Evolutionary conservation across 805 yeast species (phyloP), one percentile per base, ranked within the genome.

Genomic region (Lipomyces yamadae): DNA sequence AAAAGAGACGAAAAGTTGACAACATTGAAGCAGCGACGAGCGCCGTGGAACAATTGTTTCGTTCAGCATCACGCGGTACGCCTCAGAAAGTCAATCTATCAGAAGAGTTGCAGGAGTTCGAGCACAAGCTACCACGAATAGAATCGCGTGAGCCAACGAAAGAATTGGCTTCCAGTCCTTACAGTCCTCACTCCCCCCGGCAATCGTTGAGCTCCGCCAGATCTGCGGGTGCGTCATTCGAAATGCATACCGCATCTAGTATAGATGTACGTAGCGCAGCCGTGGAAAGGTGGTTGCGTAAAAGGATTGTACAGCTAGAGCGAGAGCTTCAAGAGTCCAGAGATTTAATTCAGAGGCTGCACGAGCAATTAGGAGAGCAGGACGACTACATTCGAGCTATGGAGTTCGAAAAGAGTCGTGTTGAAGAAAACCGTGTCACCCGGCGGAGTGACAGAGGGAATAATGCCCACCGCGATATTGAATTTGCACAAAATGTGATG

Each of bases 361-460:
- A 60, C 13, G 66, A 63, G 42, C 35, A 45, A 15, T 50, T 66
- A 13, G 58, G 37, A 32, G 69, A 66, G 39, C 69, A 66, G 56
- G 69, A 66, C 39, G 69, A 66, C 18, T 63, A 59, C 39, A 63
- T 66, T 15, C 60, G 69, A 7, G 61, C 63, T 8, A 52, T 66
- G 67, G 69, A 66, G 35, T 59, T 63, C 37, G 67, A 59, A 1
- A 56, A 54, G 29, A 37, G 52, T 7, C 39, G 18, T 18, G 54
- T 24, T 37, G 58, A 60, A 54, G 50, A 59, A 32, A 33, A 58
- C 32, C 37, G 33, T n/a, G 34, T 6, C 13, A n/a, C 8, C 39
- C 57, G 53, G 42, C 4, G n/a, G 13, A 55, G 61, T 7, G 58
- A 37, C n/a, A 34, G 53, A 8, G 30, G 34, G 11, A 18, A 30